phyloP scores from a whole-genome alignment of 345 rosid species.

The Carallia brachiata region DNA sequence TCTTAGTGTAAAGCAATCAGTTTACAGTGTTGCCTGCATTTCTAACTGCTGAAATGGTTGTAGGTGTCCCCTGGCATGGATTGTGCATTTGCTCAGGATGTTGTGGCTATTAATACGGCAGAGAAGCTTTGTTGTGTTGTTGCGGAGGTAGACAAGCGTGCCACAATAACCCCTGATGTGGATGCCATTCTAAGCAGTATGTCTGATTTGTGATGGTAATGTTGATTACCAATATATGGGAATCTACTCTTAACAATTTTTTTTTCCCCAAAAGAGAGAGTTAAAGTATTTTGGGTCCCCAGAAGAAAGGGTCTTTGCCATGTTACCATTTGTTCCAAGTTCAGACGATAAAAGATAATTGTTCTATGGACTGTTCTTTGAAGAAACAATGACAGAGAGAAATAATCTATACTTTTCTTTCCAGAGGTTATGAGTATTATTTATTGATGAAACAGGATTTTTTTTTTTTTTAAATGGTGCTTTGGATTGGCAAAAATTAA shows the following conservation, averaged over 20 bases:
- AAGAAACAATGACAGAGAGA: background rate
- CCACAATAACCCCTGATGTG: constrained; percentile 48
- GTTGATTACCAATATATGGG: background rate
- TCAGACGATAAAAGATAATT: background rate
- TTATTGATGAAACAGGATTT: too few species aligned
- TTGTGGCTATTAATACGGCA: constrained; percentile 45
- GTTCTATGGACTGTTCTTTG: background rate
- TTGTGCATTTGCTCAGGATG: constrained; percentile 39
- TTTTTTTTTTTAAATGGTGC: too few species aligned
- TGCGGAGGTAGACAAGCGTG: constrained; percentile 49
- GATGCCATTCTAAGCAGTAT: constrained; percentile 21
- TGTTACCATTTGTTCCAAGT: too few species aligned
- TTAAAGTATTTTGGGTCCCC: background rate
- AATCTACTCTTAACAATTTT: background rate
- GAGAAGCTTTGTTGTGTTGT: constrained; percentile 45
- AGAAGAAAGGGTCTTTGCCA: too few species aligned
- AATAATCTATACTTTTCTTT: background rate
- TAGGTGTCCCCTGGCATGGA: constrained; percentile 76
- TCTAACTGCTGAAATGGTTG: constrained; percentile 15
- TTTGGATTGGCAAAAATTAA: too few species aligned
- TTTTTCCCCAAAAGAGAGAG: background rate
- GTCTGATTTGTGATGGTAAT: constrained; percentile 7
- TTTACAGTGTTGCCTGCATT: background rate
- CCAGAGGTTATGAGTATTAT: background rate
- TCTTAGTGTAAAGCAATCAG: too few species aligned